A percentile compares a stretch with the other conserved stretches of the same genome.
Evolutionary conservation across 1,284 basidiomycete species (phyloP).

Genomic region (Apiotrichum laibachii): DNA sequence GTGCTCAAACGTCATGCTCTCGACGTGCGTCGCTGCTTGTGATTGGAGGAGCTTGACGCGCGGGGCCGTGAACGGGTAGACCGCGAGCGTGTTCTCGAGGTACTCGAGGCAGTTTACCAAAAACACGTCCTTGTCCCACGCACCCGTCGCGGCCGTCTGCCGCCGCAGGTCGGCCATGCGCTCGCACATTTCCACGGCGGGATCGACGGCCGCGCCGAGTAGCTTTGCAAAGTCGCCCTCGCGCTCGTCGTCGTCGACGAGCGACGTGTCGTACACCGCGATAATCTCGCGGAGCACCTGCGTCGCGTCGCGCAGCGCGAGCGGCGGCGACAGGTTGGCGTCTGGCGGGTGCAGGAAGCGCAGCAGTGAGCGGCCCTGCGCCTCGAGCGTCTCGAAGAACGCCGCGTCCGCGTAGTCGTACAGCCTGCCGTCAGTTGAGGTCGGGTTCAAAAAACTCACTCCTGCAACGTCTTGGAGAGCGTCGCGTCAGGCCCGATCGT

Average conservation of each 20-base stretch:
- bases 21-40: constrained; percentile 64
- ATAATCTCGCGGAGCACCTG: constrained; percentile 84
- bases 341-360: constrained; percentile 75
- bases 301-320: constrained; percentile 72
- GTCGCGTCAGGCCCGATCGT: constrained; percentile 81
- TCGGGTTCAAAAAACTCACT: constrained; percentile 59
- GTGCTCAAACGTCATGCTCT: constrained; percentile 71
- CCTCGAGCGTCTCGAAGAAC: constrained; percentile 80
- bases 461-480: constrained; percentile 71
- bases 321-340: constrained; percentile 69
- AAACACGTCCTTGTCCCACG: constrained; percentile 78
- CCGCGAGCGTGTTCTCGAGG: constrained; percentile 65
- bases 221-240: constrained; percentile 65
- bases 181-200: constrained; percentile 72
- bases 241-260: constrained; percentile 55
- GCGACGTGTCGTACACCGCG: constrained; percentile 77
- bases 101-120: constrained; percentile 79
- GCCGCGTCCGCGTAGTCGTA: constrained; percentile 74
- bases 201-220: constrained; percentile 76
- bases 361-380: constrained; percentile 71
- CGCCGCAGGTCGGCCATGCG: constrained; percentile 62
- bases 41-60: constrained; percentile 62
- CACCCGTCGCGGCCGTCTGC: constrained; percentile 40
- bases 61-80: constrained; percentile 67
- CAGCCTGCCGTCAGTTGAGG: constrained; percentile 57